phyloP scores from a whole-genome alignment of 2,329 filamentous ascomycete species.

The Eutypella sp. region DNA sequence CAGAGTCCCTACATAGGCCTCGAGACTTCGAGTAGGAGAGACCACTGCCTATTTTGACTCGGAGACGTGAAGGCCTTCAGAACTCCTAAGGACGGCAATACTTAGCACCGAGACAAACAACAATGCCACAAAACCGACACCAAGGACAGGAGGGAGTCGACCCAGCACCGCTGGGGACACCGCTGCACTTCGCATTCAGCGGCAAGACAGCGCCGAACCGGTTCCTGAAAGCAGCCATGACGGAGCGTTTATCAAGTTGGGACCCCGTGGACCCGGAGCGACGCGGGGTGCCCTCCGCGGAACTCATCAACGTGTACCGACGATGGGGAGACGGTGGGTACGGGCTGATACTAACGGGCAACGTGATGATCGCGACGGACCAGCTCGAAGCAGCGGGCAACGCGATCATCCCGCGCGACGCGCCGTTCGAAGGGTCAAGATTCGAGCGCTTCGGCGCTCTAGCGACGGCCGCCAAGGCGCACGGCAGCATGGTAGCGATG shows the following conservation, averaged over 20 bases:
- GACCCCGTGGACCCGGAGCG: conserved; percentile 41
- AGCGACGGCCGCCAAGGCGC: conserved; percentile 43
- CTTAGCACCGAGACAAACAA: too few species aligned
- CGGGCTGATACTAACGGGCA: conserved; percentile 53
- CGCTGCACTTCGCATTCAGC: conserved; percentile 37
- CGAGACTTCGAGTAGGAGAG: too few species aligned
- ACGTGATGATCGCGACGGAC: conserved; percentile 56
- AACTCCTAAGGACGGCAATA: too few species aligned
- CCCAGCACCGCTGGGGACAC: conserved; percentile 26
- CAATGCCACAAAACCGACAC: conserved; percentile 4
- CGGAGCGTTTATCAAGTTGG: conserved; percentile 55
- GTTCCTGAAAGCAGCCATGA: conserved; percentile 57
- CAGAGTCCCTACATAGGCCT: too few species aligned
- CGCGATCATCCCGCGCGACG: conserved; percentile 47
- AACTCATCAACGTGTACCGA: conserved; percentile 43
- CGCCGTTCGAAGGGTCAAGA: conserved; percentile 43
- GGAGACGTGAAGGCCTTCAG: too few species aligned
- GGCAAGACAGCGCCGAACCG: conserved; percentile 49
- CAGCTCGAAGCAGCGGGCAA: conserved; percentile 51
- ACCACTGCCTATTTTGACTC: too few species aligned
- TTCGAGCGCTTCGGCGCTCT: conserved; percentile 51
- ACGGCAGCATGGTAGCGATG: conserved; percentile 51
- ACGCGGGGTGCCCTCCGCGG: conserved; percentile 28
- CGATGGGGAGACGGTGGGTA: conserved; percentile 51
- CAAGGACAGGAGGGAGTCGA: conserved; percentile 10